Evolutionary conservation across 495 filamentous ascomycete species (phyloP).

Genomic region (Aspergillus haitiensis): DNA sequence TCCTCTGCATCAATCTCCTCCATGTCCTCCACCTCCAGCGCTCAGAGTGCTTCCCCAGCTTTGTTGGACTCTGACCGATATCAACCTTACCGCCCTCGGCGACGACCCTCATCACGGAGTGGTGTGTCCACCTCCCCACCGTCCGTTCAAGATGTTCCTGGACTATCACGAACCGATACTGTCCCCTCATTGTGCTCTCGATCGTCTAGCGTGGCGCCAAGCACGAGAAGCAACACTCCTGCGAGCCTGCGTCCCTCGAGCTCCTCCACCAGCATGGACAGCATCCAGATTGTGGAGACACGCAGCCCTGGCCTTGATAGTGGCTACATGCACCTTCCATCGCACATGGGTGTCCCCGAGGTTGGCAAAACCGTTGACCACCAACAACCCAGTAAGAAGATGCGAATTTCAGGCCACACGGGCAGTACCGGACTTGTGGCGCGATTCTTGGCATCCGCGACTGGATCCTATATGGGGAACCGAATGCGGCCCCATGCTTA

Average conservation of each 20-base stretch:
- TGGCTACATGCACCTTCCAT: slow-evolving; percentile 37
- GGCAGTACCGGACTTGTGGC: slow-evolving; percentile 43
- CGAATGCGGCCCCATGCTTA: slow-evolving; percentile 40
- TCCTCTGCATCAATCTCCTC: slow-evolving; percentile 33
- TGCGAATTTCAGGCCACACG: slow-evolving; percentile 33
- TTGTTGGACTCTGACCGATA: slow-evolving; percentile 38
- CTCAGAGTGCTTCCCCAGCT: slow-evolving; percentile 30
- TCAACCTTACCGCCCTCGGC: slow-evolving; percentile 38
- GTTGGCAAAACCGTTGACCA: slow-evolving; percentile 33
- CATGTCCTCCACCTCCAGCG: slow-evolving; percentile 22
- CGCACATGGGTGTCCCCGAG: slow-evolving; percentile 4
- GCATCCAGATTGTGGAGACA: slow-evolving; percentile 38
- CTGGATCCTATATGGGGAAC: slow-evolving; percentile 45
- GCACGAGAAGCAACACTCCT: slow-evolving; percentile 41
- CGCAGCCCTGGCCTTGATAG: slow-evolving; percentile 39
- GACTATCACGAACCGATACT: slow-evolving; percentile 47
- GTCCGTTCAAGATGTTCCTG: slow-evolving; percentile 49
- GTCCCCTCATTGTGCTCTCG: slow-evolving; percentile 49
- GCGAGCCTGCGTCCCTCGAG: slow-evolving; percentile 43
- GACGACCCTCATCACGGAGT: slow-evolving; percentile 37
- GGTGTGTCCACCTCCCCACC: slow-evolving; percentile 53
- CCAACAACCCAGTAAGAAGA: slow-evolving; percentile 46
- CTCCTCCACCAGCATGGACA: slow-evolving; percentile 40
- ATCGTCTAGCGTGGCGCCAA: slow-evolving; percentile 49
- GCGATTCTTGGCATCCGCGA: slow-evolving; percentile 45